Conservation (phyloP, 768 basidiomycete species). For the Tremella fuciformis region DNA sequence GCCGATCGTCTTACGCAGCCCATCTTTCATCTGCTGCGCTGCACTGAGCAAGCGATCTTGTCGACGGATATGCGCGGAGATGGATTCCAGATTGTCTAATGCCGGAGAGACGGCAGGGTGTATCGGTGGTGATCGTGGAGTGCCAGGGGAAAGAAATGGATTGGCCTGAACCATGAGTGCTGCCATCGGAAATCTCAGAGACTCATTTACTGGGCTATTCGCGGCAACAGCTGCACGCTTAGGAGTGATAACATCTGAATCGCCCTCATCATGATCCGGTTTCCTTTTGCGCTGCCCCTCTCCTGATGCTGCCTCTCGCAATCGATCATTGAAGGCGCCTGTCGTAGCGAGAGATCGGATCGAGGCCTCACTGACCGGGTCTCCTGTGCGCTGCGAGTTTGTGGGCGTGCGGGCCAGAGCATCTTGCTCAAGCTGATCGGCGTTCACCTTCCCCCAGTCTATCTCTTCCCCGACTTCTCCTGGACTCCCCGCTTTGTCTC, state of each 20-base stretch:
- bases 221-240: slow-evolving; percentile 14
- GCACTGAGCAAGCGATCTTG: slow-evolving; percentile 40
- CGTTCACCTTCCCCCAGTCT: slow-evolving; percentile 42
- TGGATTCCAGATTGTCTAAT: slow-evolving; percentile 17
- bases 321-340: slow-evolving; percentile 17
- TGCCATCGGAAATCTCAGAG: slow-evolving; percentile 3
- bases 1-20: slow-evolving; percentile 34
- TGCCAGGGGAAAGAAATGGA: slow-evolving; percentile 27
- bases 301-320: slow-evolving; percentile 17
- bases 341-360: neutral
- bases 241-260: slow-evolving; percentile 15
- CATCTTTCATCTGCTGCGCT: slow-evolving; percentile 35
- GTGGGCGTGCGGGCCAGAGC: slow-evolving; percentile 35
- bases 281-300: slow-evolving; percentile 28
- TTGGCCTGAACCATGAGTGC: slow-evolving; percentile 9
- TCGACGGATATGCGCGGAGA: slow-evolving; percentile 37
- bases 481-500: neutral
- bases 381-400: slow-evolving; percentile 22
- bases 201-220: neutral
- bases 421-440: slow-evolving; percentile 36
- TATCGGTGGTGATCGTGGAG: slow-evolving; percentile 15
- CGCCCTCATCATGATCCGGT: slow-evolving; percentile 14
- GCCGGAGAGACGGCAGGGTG: slow-evolving; percentile 26
- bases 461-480: slow-evolving; percentile 27
- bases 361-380: slow-evolving; percentile 4